Evolutionary conservation across 169 alveolate species (phyloP), one percentile per base, ranked within the genome.

Genomic region (Cryptosporidium felis): DNA sequence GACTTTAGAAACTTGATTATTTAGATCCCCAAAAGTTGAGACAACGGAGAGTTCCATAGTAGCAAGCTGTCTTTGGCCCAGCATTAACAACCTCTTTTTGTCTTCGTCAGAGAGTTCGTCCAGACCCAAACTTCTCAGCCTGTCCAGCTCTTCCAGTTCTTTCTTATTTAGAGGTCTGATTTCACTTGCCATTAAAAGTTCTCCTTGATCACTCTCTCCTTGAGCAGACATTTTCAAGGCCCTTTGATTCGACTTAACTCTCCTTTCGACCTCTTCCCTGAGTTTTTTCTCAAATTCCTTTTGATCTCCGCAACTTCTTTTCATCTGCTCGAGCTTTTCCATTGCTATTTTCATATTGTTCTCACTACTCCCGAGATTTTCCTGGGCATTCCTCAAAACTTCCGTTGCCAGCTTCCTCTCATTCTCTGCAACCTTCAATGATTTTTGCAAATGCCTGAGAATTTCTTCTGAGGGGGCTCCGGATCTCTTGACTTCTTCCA

Each of bases 401-500:
- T 53, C 59, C 18, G 46, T 23, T 53, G 85, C 85, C 41, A 56
- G 12, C 14, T 16, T 30, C 28, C 56, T 74, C 28, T 74, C 85
- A 36, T 53, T 58, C 36, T 74, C 85, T 10, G 85, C 85, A 30
- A 74, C 45, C 8, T 56, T 49, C 28, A 74, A 53, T 5, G 85
- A 49, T 10, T 74, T 74, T 12, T 74, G 40, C 58, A 74, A 56
- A 36, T 74, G 67, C 3, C 21, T 56, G 21, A 74, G 23, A 38
- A 74, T 74, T 10, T 74, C 85, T 6, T 74, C 85, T 38, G 85
- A 74, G n/a, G 85, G 85, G 28, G 85, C 56, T 38, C 85, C 85
- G 5, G 51, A 49, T 18, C 49, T 58, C 8, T 53, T 49, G 12
- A 74, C 36, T 5, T 74, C 67, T 53, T 58, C 66, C 26, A 74